Conservation (phyloP, 2,329 filamentous ascomycete genomes). For the Alternaria sp. region DNA sequence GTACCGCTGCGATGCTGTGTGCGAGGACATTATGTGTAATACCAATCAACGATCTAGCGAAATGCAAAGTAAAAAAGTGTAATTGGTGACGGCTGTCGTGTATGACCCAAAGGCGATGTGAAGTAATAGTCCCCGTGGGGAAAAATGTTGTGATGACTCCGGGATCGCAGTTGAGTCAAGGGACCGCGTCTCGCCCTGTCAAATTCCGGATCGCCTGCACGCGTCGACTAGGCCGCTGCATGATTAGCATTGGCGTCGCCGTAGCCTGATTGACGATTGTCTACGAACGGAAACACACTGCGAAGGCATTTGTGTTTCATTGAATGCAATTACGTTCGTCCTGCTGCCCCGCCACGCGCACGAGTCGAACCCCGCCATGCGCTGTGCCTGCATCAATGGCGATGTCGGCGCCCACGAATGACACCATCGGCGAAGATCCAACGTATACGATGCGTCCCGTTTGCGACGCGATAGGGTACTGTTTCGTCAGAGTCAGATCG, state of each 20-base stretch:
- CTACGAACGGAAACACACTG: neutral
- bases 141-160: constrained; percentile 33
- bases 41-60: constrained; percentile 5
- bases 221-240: neutral
- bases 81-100: constrained; percentile 8
- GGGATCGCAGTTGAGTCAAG: constrained; percentile 38
- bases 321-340: neutral
- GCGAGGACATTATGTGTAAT: constrained; percentile 48
- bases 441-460: neutral
- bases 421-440: neutral
- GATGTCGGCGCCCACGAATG: constrained; percentile 11
- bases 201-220: constrained; percentile 11
- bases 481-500: neutral
- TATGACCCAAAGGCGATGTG: constrained; percentile 1
- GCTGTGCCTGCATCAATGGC: constrained; percentile 14
- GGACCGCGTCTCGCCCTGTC: constrained; percentile 13
- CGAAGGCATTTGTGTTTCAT: neutral
- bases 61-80: constrained; percentile 5
- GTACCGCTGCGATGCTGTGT: constrained; percentile 65
- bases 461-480: neutral
- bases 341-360: constrained; percentile 10
- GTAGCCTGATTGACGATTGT: neutral
- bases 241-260: neutral
- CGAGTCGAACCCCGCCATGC: constrained; percentile 7
- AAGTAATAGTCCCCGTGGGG: constrained; percentile 29